phyloP scores from a whole-genome alignment of 2,329 filamentous ascomycete species.

The Pyrenophora graminea region DNA sequence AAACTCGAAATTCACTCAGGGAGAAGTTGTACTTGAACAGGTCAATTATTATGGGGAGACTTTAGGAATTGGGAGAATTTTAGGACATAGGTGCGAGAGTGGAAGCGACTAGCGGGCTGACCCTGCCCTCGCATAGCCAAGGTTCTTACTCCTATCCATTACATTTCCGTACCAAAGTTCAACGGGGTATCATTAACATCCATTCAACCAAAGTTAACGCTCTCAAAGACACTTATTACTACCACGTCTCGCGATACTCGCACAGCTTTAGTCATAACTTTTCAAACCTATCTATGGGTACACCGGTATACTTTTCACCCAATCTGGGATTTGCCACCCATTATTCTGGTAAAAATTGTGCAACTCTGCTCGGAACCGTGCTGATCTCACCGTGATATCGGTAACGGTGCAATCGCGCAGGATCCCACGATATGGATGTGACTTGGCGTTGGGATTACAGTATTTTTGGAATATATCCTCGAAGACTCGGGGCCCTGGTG shows the following conservation, averaged over 20 bases:
- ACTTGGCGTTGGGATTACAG: conserved; percentile 22
- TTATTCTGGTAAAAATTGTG: conserved; percentile 19
- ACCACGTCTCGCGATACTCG: neutral
- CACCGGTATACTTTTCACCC: conserved; percentile 36
- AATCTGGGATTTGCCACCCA: conserved; percentile 29
- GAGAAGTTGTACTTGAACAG: too few species aligned
- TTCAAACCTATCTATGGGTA: conserved; percentile 13
- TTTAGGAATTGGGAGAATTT: too few species aligned
- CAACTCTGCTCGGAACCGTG: conserved; percentile 23
- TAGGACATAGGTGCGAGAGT: too few species aligned
- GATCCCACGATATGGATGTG: conserved; percentile 10
- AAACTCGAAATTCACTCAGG: too few species aligned
- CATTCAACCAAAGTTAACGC: too few species aligned
- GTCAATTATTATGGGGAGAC: too few species aligned
- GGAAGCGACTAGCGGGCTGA: too few species aligned
- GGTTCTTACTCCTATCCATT: too few species aligned
- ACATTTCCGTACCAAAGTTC: too few species aligned
- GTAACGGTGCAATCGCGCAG: conserved; percentile 36
- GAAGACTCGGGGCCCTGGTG: conserved; percentile 31
- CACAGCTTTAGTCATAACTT: neutral
- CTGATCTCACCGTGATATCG: conserved; percentile 34
- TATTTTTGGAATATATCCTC: conserved; percentile 33
- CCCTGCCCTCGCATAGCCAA: too few species aligned
- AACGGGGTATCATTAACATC: too few species aligned
- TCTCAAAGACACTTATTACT: neutral